Evolutionary conservation across 2,329 filamentous ascomycete genomes (phyloP), one percentile per base, ranked within the genome.

Genomic region (Gremmenia infestans): DNA sequence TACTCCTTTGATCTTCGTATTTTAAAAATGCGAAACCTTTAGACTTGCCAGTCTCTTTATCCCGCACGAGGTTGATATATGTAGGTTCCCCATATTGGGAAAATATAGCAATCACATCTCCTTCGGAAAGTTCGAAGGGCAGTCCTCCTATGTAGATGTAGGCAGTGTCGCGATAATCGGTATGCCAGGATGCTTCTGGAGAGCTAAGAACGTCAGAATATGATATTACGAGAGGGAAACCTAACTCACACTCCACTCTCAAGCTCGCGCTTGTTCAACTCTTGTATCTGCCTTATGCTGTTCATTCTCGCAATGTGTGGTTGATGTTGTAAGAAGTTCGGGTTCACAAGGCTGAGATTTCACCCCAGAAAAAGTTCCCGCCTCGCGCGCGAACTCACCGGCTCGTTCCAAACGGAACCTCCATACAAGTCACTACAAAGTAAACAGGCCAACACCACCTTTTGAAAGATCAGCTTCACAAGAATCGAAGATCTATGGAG

Each of bases 1-100:
- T 95, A 74, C 92, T 97, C 64, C 93, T 82, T 76, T 99, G 94
- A 72, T 99, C 93, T 71, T 99, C 94, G 73, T 97, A 99, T 71
- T 99, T 99, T 56, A 99, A 80, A 80, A 95, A 99, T 2, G 88
- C 91, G 70, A 97, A 99, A 0, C 94, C 94, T 63, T 88, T 88
- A 59, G 89, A 95, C 74, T 96, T 97, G 59, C 94, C 94, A 0
- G 92, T 95, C 71, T 97, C 95, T 70, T 94, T 94, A 78, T 99
- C 94, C 68, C 94, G 90, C 48, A 88, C 86, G 12, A 99, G 83
- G 67, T 97, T 95, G 57, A 99, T 80, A 73, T 93, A 95, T 3
- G 92, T 89, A 2, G 95, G 95, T 70, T 97, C 93, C 65, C 94
- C 94, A 70, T 87, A 99, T 72, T 99, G 94, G 6, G 91, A 96